phyloP scores from a whole-genome alignment of 768 basidiomycete species.

The Postia placenta region DNA sequence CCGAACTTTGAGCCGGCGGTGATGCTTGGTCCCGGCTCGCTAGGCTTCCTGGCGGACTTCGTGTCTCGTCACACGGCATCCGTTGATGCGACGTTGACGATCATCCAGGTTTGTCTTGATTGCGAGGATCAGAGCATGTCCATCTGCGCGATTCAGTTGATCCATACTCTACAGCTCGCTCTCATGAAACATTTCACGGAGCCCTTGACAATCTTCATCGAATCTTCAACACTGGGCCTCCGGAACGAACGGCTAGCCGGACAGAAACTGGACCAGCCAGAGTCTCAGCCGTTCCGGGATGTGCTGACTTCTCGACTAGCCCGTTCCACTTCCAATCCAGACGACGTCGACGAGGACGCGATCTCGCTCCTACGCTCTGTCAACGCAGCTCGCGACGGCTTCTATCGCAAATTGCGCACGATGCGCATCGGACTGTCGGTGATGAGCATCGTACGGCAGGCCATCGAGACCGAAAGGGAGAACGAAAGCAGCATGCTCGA shows the following conservation, averaged over 20 bases:
- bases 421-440: background rate
- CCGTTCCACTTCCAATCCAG: too few relatives aligned
- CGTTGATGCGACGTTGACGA: constrained; percentile 47
- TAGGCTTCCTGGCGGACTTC: constrained; percentile 55
- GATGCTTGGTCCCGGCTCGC: constrained; percentile 49
- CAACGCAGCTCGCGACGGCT: constrained; percentile 10
- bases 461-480: constrained; percentile 11
- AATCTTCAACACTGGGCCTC: constrained; percentile 11
- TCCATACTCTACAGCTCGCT: constrained; percentile 37
- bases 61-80: constrained; percentile 51
- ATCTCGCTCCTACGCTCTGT: constrained; percentile 26
- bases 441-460: constrained; percentile 18
- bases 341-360: too few relatives aligned
- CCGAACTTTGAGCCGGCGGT: constrained; percentile 52
- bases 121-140: background rate
- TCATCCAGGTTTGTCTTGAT: constrained; percentile 49
- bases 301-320: too few relatives aligned
- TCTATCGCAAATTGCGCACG: background rate
- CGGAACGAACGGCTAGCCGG: constrained; percentile 7
- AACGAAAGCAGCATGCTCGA: constrained; percentile 22
- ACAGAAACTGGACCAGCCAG: constrained; percentile 2
- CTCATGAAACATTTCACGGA: constrained; percentile 71
- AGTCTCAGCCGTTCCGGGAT: background rate
- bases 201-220: constrained; percentile 42
- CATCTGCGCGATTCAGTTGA: background rate